A percentile compares a stretch with the other conserved stretches of the same genome.
Evolutionary conservation across 1,284 basidiomycete genomes (phyloP).

Genomic region (Testicularia cyperi): DNA sequence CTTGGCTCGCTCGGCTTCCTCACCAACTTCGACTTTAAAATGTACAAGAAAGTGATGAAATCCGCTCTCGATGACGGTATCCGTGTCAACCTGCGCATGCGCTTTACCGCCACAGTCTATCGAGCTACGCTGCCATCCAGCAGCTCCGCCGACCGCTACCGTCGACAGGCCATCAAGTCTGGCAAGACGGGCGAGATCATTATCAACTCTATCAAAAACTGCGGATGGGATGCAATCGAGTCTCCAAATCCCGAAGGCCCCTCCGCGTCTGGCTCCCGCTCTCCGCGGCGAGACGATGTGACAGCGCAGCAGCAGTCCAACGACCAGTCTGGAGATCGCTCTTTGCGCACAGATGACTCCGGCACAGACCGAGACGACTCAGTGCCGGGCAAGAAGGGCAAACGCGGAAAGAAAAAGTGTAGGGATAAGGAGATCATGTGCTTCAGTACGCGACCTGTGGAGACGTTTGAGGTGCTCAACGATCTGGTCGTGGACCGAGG

Average conservation of each 20-base stretch:
- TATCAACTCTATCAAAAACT: conserved; percentile 49
- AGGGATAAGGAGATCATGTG: conserved; percentile 98
- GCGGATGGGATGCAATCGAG: conserved; percentile 56
- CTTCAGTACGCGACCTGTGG: conserved; percentile 89
- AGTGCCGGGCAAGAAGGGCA: conserved; percentile 69
- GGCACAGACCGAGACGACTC: not conserved
- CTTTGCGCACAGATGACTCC: no score
- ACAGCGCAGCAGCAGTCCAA: conserved; percentile 5
- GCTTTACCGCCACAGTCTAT: conserved; percentile 98
- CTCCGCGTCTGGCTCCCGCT: conserved; percentile 4
- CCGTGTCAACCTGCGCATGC: conserved; percentile 95
- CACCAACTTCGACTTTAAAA: conserved; percentile 93
- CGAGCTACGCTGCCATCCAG: conserved; percentile 39
- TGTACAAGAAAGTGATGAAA: conserved; percentile 85
- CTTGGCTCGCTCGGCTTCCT: conserved; percentile 98
- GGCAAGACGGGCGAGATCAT: conserved; percentile 57
- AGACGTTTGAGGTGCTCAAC: conserved; percentile 97
- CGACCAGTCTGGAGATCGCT: no score
- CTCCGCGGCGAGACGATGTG: conserved; percentile 14
- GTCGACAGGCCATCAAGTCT: conserved; percentile 48
- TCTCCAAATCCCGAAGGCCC: conserved; percentile 12
- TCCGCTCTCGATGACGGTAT: conserved; percentile 88
- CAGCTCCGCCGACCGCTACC: conserved; percentile 34
- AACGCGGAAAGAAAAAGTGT: conserved; percentile 39
- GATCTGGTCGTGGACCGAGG: conserved; percentile 97